Percentiles rank a stretch among this genome's conserved stretches.
These are phyloP conservation scores for Metarhizium brunneum DNA, from an alignment of 2,329 filamentous ascomycete species.

Conservation along the genomic window DNA sequence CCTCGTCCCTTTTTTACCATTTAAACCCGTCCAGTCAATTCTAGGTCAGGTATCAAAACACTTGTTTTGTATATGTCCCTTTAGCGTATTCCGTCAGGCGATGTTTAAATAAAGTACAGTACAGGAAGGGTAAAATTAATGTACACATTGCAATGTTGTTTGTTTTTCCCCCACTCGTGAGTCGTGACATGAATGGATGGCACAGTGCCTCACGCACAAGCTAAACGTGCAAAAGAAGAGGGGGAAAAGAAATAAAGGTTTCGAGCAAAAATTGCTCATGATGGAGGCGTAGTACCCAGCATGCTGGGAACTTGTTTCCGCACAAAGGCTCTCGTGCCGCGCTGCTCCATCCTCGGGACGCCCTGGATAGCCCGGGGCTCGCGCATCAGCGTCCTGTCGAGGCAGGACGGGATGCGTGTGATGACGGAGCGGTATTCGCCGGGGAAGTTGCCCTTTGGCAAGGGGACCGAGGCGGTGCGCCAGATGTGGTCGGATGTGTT, in stretches of 20 bases:
- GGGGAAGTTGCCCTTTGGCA: slow-evolving; percentile 51
- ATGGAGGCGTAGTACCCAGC: slow-evolving; percentile 32
- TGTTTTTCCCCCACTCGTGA: no score
- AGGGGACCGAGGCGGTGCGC: slow-evolving; percentile 56
- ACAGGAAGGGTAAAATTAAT: not conserved
- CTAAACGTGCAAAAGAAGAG: not conserved
- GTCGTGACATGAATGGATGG: no score
- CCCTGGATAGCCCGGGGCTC: slow-evolving; percentile 86
- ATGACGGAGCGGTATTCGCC: slow-evolving; percentile 53
- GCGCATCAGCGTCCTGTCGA: slow-evolving; percentile 83
- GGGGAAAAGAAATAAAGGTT: no score
- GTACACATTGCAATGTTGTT: not conserved
- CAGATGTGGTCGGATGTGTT: slow-evolving; percentile 73
- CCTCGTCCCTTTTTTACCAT: not conserved
- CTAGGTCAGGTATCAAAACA: not conserved
- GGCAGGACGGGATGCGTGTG: slow-evolving; percentile 65
- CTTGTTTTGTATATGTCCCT: not conserved
- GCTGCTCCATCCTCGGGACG: slow-evolving; percentile 55
- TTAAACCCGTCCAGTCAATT: not conserved
- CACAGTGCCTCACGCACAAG: not conserved
- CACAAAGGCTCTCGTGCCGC: slow-evolving; percentile 38
- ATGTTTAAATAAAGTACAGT: not conserved
- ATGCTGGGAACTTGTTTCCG: slow-evolving; percentile 48
- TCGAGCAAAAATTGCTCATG: slow-evolving; percentile 15
- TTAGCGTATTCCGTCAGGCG: not conserved